Base-by-base conservation (phyloP, 306 rosid genomes). In the Myrica gale region DNA sequence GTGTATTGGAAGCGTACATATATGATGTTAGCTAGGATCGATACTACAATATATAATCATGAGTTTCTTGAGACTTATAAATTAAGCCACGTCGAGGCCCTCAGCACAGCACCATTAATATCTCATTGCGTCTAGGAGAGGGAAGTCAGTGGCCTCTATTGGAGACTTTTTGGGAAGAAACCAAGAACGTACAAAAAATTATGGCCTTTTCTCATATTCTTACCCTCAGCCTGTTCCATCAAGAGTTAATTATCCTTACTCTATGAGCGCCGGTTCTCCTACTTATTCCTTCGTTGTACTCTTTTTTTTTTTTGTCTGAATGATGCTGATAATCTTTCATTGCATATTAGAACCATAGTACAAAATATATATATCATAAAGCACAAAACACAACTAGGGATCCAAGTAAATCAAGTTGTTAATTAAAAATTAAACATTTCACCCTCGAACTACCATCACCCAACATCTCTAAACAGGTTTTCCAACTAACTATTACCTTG, bases 101-200 rank as follows among this genome's bases (percentile, higher is more conserved):
- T 2, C 37, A 32, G 37, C 37, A 32, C 3, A 32, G 3, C 3
- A 32, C 3, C 37, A 2, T 32, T 32, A 32, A 32, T 32, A 32
- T 32, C 37, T 32, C 37, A 2, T 2, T 32, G 37, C 37, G 37
- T 32, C 37, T 3, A 32, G 37, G 37, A 82, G 81, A 19, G 92
- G 92, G 52, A 95, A 95, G 83, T 88, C 93, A 3, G 56, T 95
- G 65, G 97, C 84, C 43, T 95, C 92, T 81, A 87, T 90, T 60
- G 99, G 96, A 8, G 98, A 95, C 63, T 92, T 96, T 1, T 91
- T 92, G 5, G 96, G 93, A 15, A 90, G 85, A 45, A 95, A 95
- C 73, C 97, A 95, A 77, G 37, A 2, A 83, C 92, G 93, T 86
- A 82, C 67, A 90, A 97, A 52, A 63, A 92, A 83, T 45, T 92